phyloP scores from a whole-genome alignment of 805 yeast genomes.

The Metschnikowia hibisci region DNA sequence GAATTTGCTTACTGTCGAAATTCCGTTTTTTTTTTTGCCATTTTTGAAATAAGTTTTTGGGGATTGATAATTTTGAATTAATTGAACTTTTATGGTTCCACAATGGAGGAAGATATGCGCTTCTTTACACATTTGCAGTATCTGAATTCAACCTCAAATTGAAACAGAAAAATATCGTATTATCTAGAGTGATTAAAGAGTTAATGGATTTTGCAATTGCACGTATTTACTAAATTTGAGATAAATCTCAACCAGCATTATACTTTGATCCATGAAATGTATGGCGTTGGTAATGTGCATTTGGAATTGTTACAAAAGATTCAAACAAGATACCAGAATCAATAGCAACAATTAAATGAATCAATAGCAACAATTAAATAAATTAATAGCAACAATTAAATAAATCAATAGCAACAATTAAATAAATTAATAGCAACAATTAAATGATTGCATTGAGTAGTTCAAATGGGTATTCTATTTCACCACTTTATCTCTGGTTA shows the following conservation, averaged over 20 bases:
- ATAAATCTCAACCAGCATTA: slow-evolving; percentile 71
- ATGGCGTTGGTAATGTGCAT: slow-evolving; percentile 85
- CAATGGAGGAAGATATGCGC: slow-evolving; percentile 74
- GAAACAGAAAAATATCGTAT: slow-evolving; percentile 74
- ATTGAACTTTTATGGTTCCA: slow-evolving; percentile 87
- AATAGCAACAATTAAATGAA: too few species aligned
- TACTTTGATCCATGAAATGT: slow-evolving; percentile 66
- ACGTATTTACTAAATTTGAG: slow-evolving; percentile 71
- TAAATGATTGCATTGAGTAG: slow-evolving; percentile 48
- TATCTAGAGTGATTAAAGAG: too few species aligned
- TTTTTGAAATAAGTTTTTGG: slow-evolving; percentile 68
- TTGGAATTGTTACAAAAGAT: slow-evolving; percentile 55
- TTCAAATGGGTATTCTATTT: too few species aligned
- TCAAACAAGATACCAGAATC: slow-evolving; percentile 48
- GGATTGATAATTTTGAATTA: slow-evolving; percentile 61
- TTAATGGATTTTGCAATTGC: slow-evolving; percentile 89
- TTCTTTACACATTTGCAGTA: slow-evolving; percentile 62
- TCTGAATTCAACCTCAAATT: slow-evolving; percentile 68
- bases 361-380: too few species aligned
- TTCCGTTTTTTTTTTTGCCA: slow-evolving; percentile 73
- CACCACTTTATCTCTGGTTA: too few species aligned
- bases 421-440: too few species aligned
- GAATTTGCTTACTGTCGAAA: slow-evolving; percentile 71
- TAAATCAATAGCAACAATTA: too few species aligned
- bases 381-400: too few species aligned